phyloP scores from a whole-genome alignment of 73 alveolate species.

The Uronychia setigera region DNA sequence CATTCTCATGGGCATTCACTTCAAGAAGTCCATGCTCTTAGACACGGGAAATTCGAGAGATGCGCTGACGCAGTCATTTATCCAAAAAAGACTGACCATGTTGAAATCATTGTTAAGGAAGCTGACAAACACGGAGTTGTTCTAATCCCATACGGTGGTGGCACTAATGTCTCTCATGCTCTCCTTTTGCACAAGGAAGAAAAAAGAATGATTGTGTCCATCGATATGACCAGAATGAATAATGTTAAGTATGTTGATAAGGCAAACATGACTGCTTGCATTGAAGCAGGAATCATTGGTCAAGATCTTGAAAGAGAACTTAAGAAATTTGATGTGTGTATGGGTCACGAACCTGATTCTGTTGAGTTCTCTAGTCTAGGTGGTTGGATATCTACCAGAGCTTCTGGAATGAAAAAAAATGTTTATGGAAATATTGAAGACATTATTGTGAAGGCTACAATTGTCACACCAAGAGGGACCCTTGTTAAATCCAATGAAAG shows the following conservation, averaged over 20 bases:
- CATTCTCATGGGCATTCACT: constrained; percentile 93
- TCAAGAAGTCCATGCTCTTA: constrained; percentile 67
- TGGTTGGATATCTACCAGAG: constrained; percentile 94
- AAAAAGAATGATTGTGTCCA: constrained; percentile 83
- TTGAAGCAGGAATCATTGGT: constrained; percentile 94
- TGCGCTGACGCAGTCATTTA: constrained; percentile 77
- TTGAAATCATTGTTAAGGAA: constrained; percentile 61
- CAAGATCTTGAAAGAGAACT: constrained; percentile 87
- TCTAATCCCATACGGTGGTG: constrained; percentile 91
- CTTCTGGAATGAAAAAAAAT: constrained; percentile 96
- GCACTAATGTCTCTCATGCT: constrained; percentile 97
- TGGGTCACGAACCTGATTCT: constrained; percentile 96
- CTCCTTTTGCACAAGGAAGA: constrained; percentile 57
- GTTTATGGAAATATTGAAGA: constrained; percentile 96
- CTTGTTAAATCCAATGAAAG: constrained; percentile 64
- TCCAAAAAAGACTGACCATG: constrained; percentile 72
- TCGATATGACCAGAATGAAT: constrained; percentile 84
- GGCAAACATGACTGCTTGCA: constrained; percentile 88
- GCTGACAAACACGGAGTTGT: constrained; percentile 80
- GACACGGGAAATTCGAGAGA: constrained; percentile 72
- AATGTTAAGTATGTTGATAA: constrained; percentile 83
- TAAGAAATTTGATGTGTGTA: constrained; percentile 79
- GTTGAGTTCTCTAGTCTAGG: constrained; percentile 89
- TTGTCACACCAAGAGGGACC: constrained; percentile 88
- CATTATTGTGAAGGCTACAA: constrained; percentile 70